Evolutionary conservation across 345 rosid genomes (phyloP).

Genomic region (Geranium rotundifolium): DNA sequence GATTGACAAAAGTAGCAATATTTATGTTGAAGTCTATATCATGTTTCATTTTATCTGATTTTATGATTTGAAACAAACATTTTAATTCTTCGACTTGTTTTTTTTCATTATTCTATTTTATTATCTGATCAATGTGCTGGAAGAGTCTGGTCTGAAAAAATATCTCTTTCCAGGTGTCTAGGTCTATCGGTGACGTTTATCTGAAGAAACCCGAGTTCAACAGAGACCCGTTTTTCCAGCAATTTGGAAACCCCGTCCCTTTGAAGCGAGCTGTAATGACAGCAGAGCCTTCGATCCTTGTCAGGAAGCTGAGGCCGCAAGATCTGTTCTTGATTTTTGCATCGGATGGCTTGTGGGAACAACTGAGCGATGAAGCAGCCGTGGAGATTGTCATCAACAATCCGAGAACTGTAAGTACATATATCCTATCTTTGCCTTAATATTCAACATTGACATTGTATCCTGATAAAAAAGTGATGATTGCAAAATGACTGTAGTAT

Average conservation of each 20-base stretch:
- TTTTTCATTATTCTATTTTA: no score
- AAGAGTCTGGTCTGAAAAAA: not conserved
- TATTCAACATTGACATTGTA: no score
- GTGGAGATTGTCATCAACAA: slow-evolving; percentile 72
- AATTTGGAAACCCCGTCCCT: slow-evolving; percentile 60
- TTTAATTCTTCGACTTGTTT: no score
- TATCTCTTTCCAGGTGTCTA: slow-evolving; percentile 55
- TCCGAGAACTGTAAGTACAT: slow-evolving; percentile 71
- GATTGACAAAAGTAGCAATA: not conserved
- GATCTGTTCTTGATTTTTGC: slow-evolving; percentile 91
- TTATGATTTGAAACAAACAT: no score
- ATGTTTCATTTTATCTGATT: no score
- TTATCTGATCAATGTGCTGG: not conserved
- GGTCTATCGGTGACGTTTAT: slow-evolving; percentile 94
- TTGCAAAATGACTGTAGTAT: no score
- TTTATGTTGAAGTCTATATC: not conserved
- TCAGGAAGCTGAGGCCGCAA: slow-evolving; percentile 55
- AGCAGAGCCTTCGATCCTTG: slow-evolving; percentile 81
- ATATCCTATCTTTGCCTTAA: no score
- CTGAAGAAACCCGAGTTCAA: slow-evolving; percentile 83
- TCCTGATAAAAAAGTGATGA: no score
- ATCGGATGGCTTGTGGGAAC: slow-evolving; percentile 99
- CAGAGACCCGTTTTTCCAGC: slow-evolving; percentile 75
- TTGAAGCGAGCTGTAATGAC: slow-evolving; percentile 75
- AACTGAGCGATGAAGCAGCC: slow-evolving; percentile 76